phyloP scores from a whole-genome alignment of 768 basidiomycete genomes.

The Clitopilus passeckerianus region DNA sequence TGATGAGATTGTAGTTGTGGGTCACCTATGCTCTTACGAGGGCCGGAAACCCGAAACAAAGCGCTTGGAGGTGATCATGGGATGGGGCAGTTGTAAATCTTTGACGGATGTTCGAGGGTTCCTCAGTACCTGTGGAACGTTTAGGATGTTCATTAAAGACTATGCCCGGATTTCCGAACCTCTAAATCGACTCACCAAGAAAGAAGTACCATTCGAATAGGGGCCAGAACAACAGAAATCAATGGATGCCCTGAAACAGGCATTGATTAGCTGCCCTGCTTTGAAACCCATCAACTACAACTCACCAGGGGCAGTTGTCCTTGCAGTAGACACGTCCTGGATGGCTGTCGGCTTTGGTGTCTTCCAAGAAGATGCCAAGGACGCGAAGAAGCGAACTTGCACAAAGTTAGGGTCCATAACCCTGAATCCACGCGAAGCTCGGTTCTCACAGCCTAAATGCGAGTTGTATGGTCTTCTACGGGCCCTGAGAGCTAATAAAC shows the following conservation, averaged over 20 bases:
- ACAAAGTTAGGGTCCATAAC: conserved; percentile 32
- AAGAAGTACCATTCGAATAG: conserved; percentile 24
- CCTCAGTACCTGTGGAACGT: conserved; percentile 20
- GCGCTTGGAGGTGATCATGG: conserved; percentile 17
- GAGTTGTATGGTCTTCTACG: conserved; percentile 32
- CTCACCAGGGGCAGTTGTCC: background rate
- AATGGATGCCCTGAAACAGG: conserved; percentile 18
- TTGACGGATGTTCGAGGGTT: conserved; percentile 21
- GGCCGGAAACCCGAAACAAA: conserved; percentile 20
- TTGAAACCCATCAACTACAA: conserved; percentile 9
- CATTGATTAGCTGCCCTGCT: conserved; percentile 15
- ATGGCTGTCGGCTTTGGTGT: conserved; percentile 32
- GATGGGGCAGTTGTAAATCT: conserved; percentile 18
- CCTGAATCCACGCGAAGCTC: conserved; percentile 25
- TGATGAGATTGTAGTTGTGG: conserved; percentile 17
- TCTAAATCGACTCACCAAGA: conserved; percentile 18
- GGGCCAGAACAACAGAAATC: conserved; percentile 17
- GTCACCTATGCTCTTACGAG: conserved; percentile 26
- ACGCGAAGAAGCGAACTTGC: conserved; percentile 14
- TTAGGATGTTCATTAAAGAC: conserved; percentile 24
- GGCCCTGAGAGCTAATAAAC: conserved; percentile 11
- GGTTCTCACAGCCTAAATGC: conserved; percentile 33
- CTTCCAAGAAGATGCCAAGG: conserved; percentile 20
- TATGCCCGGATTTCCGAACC: conserved; percentile 16
- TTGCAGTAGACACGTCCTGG: conserved; percentile 14